Evolutionary conservation across 768 basidiomycete species (phyloP).

Genomic region (Bullera alba): DNA sequence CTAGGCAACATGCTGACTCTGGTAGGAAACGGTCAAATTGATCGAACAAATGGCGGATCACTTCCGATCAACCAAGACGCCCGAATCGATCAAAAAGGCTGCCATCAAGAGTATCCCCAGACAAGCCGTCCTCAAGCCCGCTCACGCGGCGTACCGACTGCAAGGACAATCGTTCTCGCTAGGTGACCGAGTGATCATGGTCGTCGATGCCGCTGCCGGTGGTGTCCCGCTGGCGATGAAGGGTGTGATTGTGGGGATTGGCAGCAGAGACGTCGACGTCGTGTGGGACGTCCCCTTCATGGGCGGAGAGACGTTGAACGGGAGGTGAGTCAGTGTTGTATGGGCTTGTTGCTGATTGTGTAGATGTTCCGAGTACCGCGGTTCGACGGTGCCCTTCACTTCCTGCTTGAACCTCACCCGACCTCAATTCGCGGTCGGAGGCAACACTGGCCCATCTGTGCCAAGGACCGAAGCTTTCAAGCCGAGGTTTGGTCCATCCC

Average conservation of each 20-base stretch:
- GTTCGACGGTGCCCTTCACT: conserved; percentile 77
- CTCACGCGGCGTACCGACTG: conserved; percentile 78
- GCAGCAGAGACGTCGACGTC: conserved; percentile 80
- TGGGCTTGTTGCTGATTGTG: background rate
- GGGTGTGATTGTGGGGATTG: conserved; percentile 87
- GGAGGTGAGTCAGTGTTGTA: conserved; percentile 53
- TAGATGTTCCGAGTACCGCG: conserved; percentile 88
- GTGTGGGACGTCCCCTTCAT: conserved; percentile 95
- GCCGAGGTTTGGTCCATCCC: conserved; percentile 63
- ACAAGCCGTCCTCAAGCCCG: conserved; percentile 85
- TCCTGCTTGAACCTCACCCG: conserved; percentile 81
- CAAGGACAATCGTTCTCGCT: conserved; percentile 80
- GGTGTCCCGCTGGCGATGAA: conserved; percentile 83
- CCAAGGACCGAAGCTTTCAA: conserved; percentile 51
- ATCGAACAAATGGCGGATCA: conserved; percentile 71
- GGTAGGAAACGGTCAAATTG: conserved; percentile 65
- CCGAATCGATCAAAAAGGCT: conserved; percentile 71
- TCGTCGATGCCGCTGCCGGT: conserved; percentile 72
- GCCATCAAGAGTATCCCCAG: conserved; percentile 90
- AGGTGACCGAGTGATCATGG: conserved; percentile 93
- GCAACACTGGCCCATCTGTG: conserved; percentile 33
- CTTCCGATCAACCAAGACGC: conserved; percentile 58
- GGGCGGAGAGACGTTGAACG: conserved; percentile 77
- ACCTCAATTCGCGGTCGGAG: conserved; percentile 75
- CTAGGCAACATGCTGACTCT: background rate